phyloP scores from a whole-genome alignment of 345 rosid species.

The Eucalyptus sideroxylon region DNA sequence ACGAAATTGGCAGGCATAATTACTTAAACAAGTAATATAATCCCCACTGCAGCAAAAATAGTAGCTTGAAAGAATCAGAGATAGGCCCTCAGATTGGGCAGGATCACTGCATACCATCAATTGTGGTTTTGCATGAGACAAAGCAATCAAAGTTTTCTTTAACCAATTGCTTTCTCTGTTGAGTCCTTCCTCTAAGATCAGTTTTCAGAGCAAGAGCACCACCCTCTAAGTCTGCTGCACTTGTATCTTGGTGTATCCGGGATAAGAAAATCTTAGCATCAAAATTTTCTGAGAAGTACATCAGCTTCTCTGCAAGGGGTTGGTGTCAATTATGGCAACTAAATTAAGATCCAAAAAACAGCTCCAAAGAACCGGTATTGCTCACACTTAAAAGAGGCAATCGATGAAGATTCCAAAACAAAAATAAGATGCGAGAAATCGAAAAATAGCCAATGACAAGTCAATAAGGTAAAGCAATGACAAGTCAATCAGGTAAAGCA shows the following conservation, averaged over 20 bases:
- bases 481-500: neutral
- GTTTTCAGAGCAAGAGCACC: slow-evolving; percentile 94
- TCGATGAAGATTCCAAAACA: neutral
- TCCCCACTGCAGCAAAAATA: neutral
- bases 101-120: slow-evolving; percentile 59
- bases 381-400: neutral
- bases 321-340: neutral
- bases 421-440: neutral
- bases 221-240: slow-evolving; percentile 81
- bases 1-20: neutral
- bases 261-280: slow-evolving; percentile 92
- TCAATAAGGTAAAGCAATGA: neutral
- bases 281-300: slow-evolving; percentile 81
- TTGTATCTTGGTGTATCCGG: slow-evolving; percentile 72
- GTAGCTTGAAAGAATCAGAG: neutral
- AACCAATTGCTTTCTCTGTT: slow-evolving; percentile 89
- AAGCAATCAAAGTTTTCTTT: slow-evolving; percentile 98
- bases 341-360: neutral
- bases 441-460: neutral
- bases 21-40: neutral
- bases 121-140: slow-evolving; percentile 98
- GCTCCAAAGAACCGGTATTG: neutral
- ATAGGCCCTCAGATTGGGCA: neutral
- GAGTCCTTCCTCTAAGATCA: slow-evolving; percentile 87
- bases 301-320: slow-evolving; percentile 67